Evolutionary conservation across 805 yeast genomes (phyloP).

Genomic region (Candida hungchunana): DNA sequence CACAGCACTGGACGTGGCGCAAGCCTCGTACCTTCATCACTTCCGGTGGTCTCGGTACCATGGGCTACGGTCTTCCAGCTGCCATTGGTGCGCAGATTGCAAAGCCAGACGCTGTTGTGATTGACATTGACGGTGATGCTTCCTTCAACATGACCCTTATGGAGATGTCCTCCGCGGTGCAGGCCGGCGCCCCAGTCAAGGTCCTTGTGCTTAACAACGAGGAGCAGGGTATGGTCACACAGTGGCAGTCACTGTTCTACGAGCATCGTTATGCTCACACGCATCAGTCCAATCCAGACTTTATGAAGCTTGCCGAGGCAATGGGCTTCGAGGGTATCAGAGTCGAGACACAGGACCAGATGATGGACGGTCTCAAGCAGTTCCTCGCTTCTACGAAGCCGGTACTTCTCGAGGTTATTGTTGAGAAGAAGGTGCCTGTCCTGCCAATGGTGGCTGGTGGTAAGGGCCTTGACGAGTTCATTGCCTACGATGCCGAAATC

Average conservation of each 20-base stretch:
- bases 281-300: conserved; percentile 93
- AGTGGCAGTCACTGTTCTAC: conserved; percentile 97
- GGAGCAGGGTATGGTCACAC: conserved; percentile 99
- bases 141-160: conserved; percentile 97
- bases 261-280: conserved; percentile 98
- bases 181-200: conserved; percentile 88
- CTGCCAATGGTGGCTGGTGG: conserved; percentile 98
- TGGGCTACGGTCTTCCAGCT: conserved; percentile 97
- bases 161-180: conserved; percentile 92
- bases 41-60: conserved; percentile 98
- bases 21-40: conserved; percentile 91
- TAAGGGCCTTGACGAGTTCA: conserved; percentile 89
- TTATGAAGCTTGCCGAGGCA: conserved; percentile 87
- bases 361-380: conserved; percentile 53
- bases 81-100: conserved; percentile 99
- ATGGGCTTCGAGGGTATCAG: conserved; percentile 88
- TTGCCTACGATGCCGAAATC: conserved; percentile 76
- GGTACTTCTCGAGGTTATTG: conserved; percentile 82
- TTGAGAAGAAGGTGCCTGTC: conserved; percentile 89
- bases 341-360: conserved; percentile 63
- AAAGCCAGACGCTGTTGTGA: conserved; percentile 88
- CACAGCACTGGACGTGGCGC: conserved; percentile 94
- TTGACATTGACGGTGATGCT: conserved; percentile 98
- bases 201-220: conserved; percentile 88
- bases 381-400: conserved; percentile 73